Base-by-base conservation (phyloP, 306 rosid genomes). In the Lathyrus oleraceus region DNA sequence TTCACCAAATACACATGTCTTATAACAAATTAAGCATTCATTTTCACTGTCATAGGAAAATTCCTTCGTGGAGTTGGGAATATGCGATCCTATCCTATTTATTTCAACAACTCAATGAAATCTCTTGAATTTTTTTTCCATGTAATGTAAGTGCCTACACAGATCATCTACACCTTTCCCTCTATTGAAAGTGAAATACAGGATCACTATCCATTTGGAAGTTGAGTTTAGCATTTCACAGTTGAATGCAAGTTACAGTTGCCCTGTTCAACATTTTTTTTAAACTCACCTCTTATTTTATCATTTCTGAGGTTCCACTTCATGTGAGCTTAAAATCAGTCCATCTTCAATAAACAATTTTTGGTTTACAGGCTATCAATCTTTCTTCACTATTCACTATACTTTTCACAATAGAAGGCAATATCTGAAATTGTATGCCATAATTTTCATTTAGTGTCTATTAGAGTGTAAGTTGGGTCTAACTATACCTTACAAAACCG, bases 241-340 rank as follows among this genome's bases (percentile, higher is more conserved):
- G 21, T 28, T 28, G 64, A 58, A 28, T 28, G 39, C 64, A 8
- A 58, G 42, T 58, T 27, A 58, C 39, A 58, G 63, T 58, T 28
- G 8, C 40, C 40, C 40, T 28, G 13, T 28, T 14, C 13, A 58
- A 58, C 64, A 58, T 58, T 20, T 39, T 39, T 35, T 70, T 21
- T 64, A 32, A 57, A 32, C 17, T 28, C n/a, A 30, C 39, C 58
- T 38, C 30, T 0, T 21, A 40, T 25, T 47, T 43, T 73, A 8
- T 35, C 60, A 35, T 40, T 59, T 75, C 10, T 45, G 69, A 25
- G 56, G 17, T 63, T 62, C 61, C 49, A n/a, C 30, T 8, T 5
- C 2, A 35, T 10, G n/a, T 28, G 76, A 63, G 10, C 32, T 71
- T 35, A 17, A 43, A 52, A 62, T 68, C 48, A 52, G 39, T 39